These are phyloP conservation scores for Fusarium coicis DNA, from an alignment of 2,329 filamentous ascomycete species.

Conservation along the genomic window DNA sequence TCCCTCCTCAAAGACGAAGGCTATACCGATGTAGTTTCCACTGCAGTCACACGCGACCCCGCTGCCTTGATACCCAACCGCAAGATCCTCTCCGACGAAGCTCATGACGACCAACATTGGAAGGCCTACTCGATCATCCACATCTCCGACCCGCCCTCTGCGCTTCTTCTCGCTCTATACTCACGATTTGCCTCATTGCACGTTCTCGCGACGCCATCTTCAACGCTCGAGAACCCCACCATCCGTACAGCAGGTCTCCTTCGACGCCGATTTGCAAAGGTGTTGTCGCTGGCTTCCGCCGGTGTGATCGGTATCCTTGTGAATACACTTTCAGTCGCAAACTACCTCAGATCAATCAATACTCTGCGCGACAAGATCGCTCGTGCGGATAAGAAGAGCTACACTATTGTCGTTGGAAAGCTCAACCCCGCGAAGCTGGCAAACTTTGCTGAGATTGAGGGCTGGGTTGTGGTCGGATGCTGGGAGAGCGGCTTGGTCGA, in stretches of 20 bases:
- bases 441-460: conserved; percentile 94
- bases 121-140: conserved; percentile 83
- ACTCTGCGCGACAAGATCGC: conserved; percentile 78
- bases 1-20: conserved; percentile 66
- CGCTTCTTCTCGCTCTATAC: conserved; percentile 86
- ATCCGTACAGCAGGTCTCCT: conserved; percentile 67
- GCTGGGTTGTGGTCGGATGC: conserved; percentile 97
- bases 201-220: conserved; percentile 77
- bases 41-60: conserved; percentile 80
- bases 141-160: conserved; percentile 81
- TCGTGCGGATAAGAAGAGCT: conserved; percentile 89
- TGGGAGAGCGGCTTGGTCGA: conserved; percentile 97
- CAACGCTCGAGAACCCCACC: conserved; percentile 58
- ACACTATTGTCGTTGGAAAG: conserved; percentile 96
- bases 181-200: conserved; percentile 82
- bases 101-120: conserved; percentile 58
- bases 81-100: conserved; percentile 64
- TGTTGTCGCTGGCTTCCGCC: conserved; percentile 82
- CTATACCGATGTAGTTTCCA: conserved; percentile 77
- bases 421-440: conserved; percentile 95
- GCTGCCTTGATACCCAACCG: conserved; percentile 87
- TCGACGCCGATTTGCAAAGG: conserved; percentile 86
- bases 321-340: conserved; percentile 91
- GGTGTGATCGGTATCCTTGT: conserved; percentile 93
- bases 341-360: conserved; percentile 85